Evolutionary conservation across 805 yeast genomes (phyloP).

Genomic region (Hanseniaspora mollemarum): DNA sequence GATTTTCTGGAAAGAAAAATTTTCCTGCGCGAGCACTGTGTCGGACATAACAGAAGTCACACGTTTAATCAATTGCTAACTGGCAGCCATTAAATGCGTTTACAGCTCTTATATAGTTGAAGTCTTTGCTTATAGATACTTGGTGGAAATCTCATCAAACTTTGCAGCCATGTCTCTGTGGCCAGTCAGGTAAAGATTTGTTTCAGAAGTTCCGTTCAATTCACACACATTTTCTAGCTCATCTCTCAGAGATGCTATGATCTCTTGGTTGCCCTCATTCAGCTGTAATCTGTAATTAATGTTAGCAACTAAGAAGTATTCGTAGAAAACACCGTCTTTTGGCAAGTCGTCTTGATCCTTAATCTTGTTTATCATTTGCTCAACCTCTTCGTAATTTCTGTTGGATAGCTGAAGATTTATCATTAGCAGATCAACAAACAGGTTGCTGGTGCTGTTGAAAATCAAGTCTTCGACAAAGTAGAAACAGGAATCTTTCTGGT

Average conservation of each 20-base stretch:
- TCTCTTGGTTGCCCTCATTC: conserved; percentile 29
- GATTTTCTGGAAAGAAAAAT: background rate
- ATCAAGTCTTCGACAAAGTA: conserved; percentile 70
- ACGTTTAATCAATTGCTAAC: no score
- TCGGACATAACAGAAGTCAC: background rate
- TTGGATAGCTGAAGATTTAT: conserved; percentile 68
- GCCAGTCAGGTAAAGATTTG: conserved; percentile 47
- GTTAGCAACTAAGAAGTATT: conserved; percentile 50
- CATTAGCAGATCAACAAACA: conserved; percentile 44
- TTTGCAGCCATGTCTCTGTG: conserved; percentile 47
- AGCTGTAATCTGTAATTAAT: conserved; percentile 51
- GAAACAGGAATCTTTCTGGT: conserved; percentile 34
- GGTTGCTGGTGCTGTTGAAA: conserved; percentile 26
- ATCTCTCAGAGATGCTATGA: conserved; percentile 33
- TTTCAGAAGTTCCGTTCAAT: conserved; percentile 29
- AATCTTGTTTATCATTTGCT: conserved; percentile 44
- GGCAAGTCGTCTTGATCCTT: conserved; percentile 35
- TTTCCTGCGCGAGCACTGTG: background rate
- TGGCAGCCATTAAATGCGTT: no score
- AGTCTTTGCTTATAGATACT: conserved; percentile 32
- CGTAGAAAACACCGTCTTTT: conserved; percentile 32
- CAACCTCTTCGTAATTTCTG: conserved; percentile 72
- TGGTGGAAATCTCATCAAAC: conserved; percentile 60
- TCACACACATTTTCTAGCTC: conserved; percentile 23
- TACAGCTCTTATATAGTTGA: background rate